These are phyloP conservation scores for Phytopythium litorale DNA, from an alignment of 352 stramenopile genomes.

Conservation along the genomic window DNA sequence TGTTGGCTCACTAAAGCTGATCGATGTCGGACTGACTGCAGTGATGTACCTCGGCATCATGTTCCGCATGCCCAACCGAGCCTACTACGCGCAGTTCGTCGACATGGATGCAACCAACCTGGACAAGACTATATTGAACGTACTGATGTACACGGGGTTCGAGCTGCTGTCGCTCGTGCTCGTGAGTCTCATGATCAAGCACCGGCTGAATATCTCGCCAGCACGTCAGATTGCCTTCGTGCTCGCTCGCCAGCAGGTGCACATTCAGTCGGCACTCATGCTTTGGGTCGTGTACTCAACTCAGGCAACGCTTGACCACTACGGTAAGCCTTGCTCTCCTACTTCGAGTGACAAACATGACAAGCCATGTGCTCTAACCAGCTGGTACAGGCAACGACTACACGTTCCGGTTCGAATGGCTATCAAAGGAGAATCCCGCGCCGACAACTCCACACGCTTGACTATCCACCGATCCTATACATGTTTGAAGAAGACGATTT, in stretches of 20 bases:
- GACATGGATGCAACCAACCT: conserved; percentile 14
- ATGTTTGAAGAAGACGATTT: too few relatives aligned
- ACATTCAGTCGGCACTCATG: conserved; percentile 31
- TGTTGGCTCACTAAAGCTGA: background rate
- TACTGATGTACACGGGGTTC: background rate
- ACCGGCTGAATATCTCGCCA: conserved; percentile 18
- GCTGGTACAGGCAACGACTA: background rate
- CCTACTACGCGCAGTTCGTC: conserved; percentile 26
- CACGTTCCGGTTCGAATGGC: background rate
- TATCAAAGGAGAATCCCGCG: background rate
- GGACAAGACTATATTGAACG: background rate
- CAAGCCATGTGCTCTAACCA: background rate
- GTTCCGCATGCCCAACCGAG: conserved; percentile 28
- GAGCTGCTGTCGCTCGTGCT: conserved; percentile 35
- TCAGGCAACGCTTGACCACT: conserved; percentile 24
- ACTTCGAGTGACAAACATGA: background rate
- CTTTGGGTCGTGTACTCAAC: conserved; percentile 40
- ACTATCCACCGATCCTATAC: too few relatives aligned
- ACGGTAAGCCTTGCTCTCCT: conserved; percentile 13
- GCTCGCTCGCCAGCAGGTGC: conserved; percentile 20
- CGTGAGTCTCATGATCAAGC: conserved; percentile 17
- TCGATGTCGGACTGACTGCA: background rate
- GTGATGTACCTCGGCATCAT: conserved; percentile 23
- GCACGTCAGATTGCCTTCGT: conserved; percentile 34
- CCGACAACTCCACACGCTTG: too few relatives aligned